phyloP scores from a whole-genome alignment of 805 yeast genomes.

The Candida montana region DNA sequence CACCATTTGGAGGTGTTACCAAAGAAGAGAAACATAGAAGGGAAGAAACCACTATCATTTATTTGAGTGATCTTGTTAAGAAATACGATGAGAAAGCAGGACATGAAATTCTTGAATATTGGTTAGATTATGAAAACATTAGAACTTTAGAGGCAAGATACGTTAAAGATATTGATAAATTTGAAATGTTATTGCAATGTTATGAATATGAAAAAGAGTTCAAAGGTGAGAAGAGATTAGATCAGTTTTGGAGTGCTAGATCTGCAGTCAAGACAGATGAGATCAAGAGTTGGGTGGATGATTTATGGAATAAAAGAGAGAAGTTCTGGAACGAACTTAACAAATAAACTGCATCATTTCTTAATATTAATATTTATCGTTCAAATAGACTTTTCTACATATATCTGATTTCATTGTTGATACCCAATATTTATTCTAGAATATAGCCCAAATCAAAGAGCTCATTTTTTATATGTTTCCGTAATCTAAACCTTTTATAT shows the following conservation, averaged over 20 bases:
- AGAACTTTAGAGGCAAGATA: conserved; percentile 77
- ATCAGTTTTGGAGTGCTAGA: conserved; percentile 65
- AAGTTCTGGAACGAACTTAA: conserved; percentile 31
- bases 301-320: conserved; percentile 42
- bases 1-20: conserved; percentile 69
- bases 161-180: conserved; percentile 92
- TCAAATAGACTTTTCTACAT: no score
- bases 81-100: conserved; percentile 65
- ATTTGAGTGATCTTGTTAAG: conserved; percentile 51
- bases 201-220: conserved; percentile 74
- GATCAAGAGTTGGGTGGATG: conserved; percentile 64
- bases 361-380: not conserved
- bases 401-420: not conserved
- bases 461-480: not conserved
- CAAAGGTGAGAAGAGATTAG: conserved; percentile 51
- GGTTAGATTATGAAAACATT: conserved; percentile 89
- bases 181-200: conserved; percentile 77
- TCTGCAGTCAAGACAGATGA: conserved; percentile 63
- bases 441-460: not conserved
- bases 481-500: not conserved
- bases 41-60: conserved; percentile 68
- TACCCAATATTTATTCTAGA: no score
- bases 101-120: conserved; percentile 57
- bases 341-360: not conserved
- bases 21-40: conserved; percentile 82